Evolutionary conservation across 2,329 filamentous ascomycete species (phyloP).

Genomic region (Colletotrichum falcatum): DNA sequence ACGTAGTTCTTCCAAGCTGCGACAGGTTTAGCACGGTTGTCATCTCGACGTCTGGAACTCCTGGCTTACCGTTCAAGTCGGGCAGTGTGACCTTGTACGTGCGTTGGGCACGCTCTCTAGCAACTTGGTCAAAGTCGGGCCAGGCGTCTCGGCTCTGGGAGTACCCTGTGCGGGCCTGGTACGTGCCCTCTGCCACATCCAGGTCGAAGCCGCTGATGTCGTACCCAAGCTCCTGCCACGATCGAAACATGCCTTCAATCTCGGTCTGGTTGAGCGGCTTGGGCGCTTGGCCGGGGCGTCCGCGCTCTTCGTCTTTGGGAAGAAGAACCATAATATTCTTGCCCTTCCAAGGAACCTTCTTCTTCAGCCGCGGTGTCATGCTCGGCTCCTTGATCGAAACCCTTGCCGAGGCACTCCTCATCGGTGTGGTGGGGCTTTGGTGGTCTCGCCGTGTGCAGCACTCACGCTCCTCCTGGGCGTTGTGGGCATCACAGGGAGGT

Average conservation of each 20-base stretch:
- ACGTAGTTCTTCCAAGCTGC: conserved; percentile 81
- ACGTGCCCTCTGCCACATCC: conserved; percentile 47
- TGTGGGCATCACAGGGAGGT: conserved; percentile 34
- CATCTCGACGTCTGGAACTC: not conserved
- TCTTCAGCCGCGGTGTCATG: conserved; percentile 70
- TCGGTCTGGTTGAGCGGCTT: conserved; percentile 67
- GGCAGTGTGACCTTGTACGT: conserved; percentile 76
- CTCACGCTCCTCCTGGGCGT: conserved; percentile 50
- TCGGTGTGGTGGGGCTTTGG: conserved; percentile 51
- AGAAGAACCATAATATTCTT: conserved; percentile 80
- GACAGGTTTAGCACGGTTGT: conserved; percentile 39
- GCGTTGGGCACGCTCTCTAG: conserved; percentile 63
- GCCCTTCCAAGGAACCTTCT: conserved; percentile 80
- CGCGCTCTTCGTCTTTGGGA: conserved; percentile 75
- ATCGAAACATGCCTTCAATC: conserved; percentile 70
- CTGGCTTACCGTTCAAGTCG: conserved; percentile 69
- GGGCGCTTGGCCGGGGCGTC: conserved; percentile 65
- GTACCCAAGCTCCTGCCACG: conserved; percentile 78
- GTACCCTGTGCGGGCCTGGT: conserved; percentile 51
- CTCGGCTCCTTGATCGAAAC: conserved; percentile 53
- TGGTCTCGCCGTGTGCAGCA: conserved; percentile 46
- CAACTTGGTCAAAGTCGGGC: conserved; percentile 72
- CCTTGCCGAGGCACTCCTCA: conserved; percentile 50
- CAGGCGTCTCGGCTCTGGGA: conserved; percentile 77
- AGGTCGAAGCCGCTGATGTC: conserved; percentile 76